A percentile compares a stretch with the other conserved stretches of the same genome.
Conservation (phyloP, 106 monocot genomes). For the Dendrobium chrysotoxum region DNA sequence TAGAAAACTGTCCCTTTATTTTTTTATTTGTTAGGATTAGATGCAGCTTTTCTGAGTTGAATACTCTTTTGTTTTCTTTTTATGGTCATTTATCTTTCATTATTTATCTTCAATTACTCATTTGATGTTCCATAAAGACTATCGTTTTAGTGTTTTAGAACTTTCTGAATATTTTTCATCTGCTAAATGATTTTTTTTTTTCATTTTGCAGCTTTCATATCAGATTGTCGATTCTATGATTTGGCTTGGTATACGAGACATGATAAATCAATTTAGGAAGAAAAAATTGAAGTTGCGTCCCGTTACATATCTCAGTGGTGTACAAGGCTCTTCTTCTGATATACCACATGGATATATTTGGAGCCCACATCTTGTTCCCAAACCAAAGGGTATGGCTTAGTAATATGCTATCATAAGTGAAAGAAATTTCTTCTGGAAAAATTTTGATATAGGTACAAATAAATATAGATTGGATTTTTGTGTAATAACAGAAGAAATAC, state of each 20-base stretch:
- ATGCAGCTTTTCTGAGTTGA: too few relatives aligned
- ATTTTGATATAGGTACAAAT: background rate
- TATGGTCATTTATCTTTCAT: too few relatives aligned
- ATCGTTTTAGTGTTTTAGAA: too few relatives aligned
- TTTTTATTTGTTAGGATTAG: too few relatives aligned
- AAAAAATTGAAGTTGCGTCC: slow-evolving; percentile 67
- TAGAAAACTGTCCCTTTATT: too few relatives aligned
- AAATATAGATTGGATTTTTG: slow-evolving; percentile 1
- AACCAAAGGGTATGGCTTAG: slow-evolving; percentile 55
- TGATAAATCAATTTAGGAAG: slow-evolving; percentile 81
- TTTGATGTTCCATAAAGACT: too few relatives aligned
- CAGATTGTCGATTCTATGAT: slow-evolving; percentile 64
- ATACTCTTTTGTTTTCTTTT: too few relatives aligned
- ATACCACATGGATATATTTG: slow-evolving; percentile 76
- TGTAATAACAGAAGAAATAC: background rate
- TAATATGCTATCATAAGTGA: background rate
- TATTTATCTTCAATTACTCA: too few relatives aligned
- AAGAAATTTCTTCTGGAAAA: background rate
- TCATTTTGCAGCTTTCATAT: slow-evolving; percentile 38
- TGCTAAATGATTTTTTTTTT: background rate
- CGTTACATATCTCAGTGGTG: slow-evolving; percentile 64
- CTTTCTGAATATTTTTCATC: background rate
- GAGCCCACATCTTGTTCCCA: slow-evolving; percentile 80
- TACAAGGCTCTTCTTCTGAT: slow-evolving; percentile 39
- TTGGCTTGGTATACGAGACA: slow-evolving; percentile 78